Evolutionary conservation across 1,284 basidiomycete genomes (phyloP).

Genomic region (Cutaneotrichosporon sp.): DNA sequence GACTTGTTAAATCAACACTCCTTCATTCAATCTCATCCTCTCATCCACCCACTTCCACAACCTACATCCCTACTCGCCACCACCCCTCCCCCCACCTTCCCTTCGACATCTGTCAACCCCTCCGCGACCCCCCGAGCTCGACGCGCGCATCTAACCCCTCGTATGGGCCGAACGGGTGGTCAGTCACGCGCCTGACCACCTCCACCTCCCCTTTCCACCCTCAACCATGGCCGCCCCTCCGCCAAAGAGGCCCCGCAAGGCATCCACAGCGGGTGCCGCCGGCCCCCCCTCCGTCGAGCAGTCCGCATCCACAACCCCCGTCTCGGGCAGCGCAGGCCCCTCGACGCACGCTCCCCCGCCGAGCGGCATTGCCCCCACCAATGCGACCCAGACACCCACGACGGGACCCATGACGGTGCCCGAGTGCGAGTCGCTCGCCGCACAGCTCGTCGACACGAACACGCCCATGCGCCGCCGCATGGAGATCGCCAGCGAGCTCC

Average conservation of each 20-base stretch:
- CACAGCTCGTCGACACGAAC: constrained; percentile 40
- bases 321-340: constrained; percentile 9
- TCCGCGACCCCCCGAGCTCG: neutral
- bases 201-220: constrained; percentile 4
- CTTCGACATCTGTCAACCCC: neutral
- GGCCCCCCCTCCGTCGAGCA: constrained; percentile 33
- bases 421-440: constrained; percentile 49
- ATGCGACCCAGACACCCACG: constrained; percentile 13
- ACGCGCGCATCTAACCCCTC: neutral
- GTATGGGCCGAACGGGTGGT: constrained; percentile 16
- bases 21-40: neutral
- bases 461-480: constrained; percentile 29
- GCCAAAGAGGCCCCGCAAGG: constrained; percentile 38
- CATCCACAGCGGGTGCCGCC: constrained; percentile 30
- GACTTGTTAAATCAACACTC: constrained; percentile 7
- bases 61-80: neutral
- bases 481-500: constrained; percentile 68
- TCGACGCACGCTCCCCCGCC: neutral
- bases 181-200: constrained; percentile 14
- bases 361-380: constrained; percentile 9
- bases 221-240: constrained; percentile 18
- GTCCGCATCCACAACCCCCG: constrained; percentile 35
- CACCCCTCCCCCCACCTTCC: neutral
- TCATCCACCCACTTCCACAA: neutral
- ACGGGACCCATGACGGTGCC: constrained; percentile 42